A percentile compares a stretch with the other conserved stretches of the same genome.
Evolutionary conservation across 495 filamentous ascomycete genomes (phyloP).

Genomic region (Baudoinia panamericana): DNA sequence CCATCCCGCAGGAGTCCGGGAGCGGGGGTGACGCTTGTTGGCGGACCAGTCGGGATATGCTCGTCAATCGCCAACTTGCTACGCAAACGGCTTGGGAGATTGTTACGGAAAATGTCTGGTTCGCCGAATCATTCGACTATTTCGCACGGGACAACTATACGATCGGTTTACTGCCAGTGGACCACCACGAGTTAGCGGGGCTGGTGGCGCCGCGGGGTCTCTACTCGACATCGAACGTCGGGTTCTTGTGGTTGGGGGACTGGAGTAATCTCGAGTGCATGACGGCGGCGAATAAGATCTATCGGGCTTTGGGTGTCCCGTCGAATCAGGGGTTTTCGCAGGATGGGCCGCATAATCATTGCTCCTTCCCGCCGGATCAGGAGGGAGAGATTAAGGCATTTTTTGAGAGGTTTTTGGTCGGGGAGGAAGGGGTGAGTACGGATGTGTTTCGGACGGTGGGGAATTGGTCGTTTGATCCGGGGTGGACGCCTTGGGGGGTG

Average conservation of each 20-base stretch:
- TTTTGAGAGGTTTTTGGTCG: constrained; percentile 10
- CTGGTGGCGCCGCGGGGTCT: constrained; percentile 18
- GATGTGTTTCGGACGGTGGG: constrained; percentile 12
- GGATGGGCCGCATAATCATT: constrained; percentile 17
- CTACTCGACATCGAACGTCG: constrained; percentile 14
- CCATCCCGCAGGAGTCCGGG: constrained; percentile 39
- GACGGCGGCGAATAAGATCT: constrained; percentile 15
- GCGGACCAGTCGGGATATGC: constrained; percentile 32
- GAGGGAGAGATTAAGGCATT: constrained; percentile 12
- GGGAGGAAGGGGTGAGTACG: constrained; percentile 7
- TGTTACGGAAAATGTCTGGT: constrained; percentile 37
- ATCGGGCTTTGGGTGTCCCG: constrained; percentile 8
- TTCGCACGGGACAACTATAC: constrained; percentile 22
- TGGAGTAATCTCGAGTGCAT: constrained; percentile 16
- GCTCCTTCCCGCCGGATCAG: constrained; percentile 14
- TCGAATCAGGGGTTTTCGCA: constrained; percentile 13
- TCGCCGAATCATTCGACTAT: constrained; percentile 28
- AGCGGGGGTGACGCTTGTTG: constrained; percentile 38
- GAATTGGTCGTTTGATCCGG: constrained; percentile 11
- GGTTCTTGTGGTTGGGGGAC: constrained; percentile 14
- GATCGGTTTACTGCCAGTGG: constrained; percentile 17
- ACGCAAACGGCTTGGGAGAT: constrained; percentile 35
- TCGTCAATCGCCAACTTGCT: constrained; percentile 30
- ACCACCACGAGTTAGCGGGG: constrained; percentile 19
- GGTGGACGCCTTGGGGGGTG: constrained; percentile 15